phyloP scores from a whole-genome alignment of 2,329 filamentous ascomycete genomes.

The Diaporthe citriasiana region DNA sequence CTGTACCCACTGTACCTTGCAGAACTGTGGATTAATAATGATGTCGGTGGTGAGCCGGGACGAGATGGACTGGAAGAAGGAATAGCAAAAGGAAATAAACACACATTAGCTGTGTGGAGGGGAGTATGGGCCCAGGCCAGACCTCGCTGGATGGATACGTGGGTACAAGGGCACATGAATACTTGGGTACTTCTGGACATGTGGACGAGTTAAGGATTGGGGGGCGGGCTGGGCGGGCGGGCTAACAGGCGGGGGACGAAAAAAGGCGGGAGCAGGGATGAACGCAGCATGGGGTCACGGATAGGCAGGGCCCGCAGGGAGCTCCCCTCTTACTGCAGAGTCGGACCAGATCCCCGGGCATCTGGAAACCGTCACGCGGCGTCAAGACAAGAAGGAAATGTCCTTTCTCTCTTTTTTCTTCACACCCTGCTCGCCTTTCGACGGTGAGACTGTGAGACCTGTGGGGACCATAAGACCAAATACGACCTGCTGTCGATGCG shows the following conservation, averaged over 20 bases:
- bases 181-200: not conserved
- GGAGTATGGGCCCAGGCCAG: constrained; percentile 4
- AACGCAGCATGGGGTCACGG: constrained; percentile 15
- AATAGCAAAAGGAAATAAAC: constrained; percentile 23
- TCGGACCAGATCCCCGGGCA: constrained; percentile 34
- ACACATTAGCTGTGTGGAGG: constrained; percentile 34
- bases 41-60: constrained; percentile 21
- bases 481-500: constrained; percentile 23
- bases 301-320: constrained; percentile 21
- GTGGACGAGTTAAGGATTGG: constrained; percentile 17
- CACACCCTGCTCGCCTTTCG: not conserved
- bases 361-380: constrained; percentile 28
- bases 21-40: constrained; percentile 33
- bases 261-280: constrained; percentile 34
- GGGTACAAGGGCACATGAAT: not conserved
- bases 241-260: constrained; percentile 33
- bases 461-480: constrained; percentile 5
- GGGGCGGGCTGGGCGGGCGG: not conserved
- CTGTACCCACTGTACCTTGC: constrained; percentile 11
- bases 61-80: not conserved
- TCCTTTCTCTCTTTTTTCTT: not conserved
- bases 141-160: not conserved
- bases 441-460: constrained; percentile 23
- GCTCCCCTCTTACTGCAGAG: constrained; percentile 26
- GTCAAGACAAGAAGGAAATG: not conserved